A percentile compares a stretch with the other conserved stretches of the same genome.
These are phyloP conservation scores for Corylus americana DNA, from an alignment of 306 rosid species.

Conservation along the genomic window DNA sequence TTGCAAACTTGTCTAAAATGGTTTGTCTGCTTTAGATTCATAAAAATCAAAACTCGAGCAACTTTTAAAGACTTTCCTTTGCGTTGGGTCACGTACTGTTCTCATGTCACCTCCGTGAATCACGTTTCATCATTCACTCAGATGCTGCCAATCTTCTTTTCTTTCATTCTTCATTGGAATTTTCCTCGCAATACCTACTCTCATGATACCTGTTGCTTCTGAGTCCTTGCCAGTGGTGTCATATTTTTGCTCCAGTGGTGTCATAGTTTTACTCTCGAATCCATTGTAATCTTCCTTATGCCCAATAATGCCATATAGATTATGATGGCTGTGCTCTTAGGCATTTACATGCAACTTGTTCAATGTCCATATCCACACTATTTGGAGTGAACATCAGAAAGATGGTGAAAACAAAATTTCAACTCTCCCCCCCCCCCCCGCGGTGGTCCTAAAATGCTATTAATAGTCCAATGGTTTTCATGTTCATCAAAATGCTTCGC, in stretches of 20 bases:
- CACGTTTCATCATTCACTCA: too few relatives aligned
- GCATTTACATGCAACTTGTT: constrained; percentile 13
- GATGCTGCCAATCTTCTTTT: not conserved
- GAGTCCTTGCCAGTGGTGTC: too few relatives aligned
- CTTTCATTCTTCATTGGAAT: not conserved
- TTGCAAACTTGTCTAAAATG: not conserved
- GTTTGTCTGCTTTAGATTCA: not conserved
- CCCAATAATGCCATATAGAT: not conserved
- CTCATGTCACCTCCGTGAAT: too few relatives aligned
- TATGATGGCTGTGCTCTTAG: not conserved
- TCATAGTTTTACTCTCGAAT: too few relatives aligned
- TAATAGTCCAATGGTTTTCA: too few relatives aligned
- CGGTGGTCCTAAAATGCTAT: not conserved
- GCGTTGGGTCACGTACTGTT: too few relatives aligned
- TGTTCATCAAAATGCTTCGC: too few relatives aligned
- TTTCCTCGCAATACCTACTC: not conserved
- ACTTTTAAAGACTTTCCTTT: too few relatives aligned
- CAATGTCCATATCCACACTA: not conserved
- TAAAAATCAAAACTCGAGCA: not conserved
- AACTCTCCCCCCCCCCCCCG: too few relatives aligned
- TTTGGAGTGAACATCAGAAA: constrained; percentile 19
- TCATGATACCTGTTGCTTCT: too few relatives aligned
- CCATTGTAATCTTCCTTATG: not conserved
- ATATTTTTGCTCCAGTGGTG: too few relatives aligned
- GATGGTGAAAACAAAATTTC: not conserved